phyloP scores from a whole-genome alignment of 2,329 filamentous ascomycete genomes.

The Sporothrix phasma region DNA sequence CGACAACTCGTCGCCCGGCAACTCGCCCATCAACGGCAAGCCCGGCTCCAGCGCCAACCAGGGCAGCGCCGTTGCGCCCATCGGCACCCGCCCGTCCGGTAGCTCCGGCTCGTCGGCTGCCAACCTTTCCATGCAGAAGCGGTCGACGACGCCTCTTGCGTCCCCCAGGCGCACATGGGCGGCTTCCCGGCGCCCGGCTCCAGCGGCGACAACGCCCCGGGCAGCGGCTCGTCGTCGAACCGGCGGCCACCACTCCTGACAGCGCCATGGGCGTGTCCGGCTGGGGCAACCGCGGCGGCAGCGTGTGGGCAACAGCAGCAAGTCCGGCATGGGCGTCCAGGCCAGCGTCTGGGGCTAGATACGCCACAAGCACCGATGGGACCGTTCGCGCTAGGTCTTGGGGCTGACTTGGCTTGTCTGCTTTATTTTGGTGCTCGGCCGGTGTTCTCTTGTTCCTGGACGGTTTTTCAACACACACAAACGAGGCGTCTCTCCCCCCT shows the following conservation, averaged over 20 bases:
- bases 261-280: constrained; percentile 35
- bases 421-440: neutral
- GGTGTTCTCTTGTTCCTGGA: neutral
- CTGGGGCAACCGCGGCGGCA: constrained; percentile 68
- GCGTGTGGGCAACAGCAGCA: constrained; percentile 73
- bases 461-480: neutral
- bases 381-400: too few relatives aligned
- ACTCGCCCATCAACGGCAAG: constrained; percentile 58
- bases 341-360: constrained; percentile 85
- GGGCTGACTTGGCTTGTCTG: neutral
- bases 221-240: constrained; percentile 42
- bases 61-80: constrained; percentile 67
- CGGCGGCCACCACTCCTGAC: constrained; percentile 36
- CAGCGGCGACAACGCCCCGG: constrained; percentile 27
- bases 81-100: constrained; percentile 74
- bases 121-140: constrained; percentile 55
- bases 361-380: too few relatives aligned
- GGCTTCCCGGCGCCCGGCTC: constrained; percentile 48
- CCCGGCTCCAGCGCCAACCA: constrained; percentile 34
- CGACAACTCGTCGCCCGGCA: constrained; percentile 76
- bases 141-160: constrained; percentile 81
- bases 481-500: neutral
- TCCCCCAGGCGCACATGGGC: constrained; percentile 73
- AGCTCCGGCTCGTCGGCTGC: constrained; percentile 23
- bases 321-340: constrained; percentile 72